These are phyloP conservation scores for Didymella exigua DNA, from an alignment of 2,329 filamentous ascomycete genomes.

Conservation along the genomic window DNA sequence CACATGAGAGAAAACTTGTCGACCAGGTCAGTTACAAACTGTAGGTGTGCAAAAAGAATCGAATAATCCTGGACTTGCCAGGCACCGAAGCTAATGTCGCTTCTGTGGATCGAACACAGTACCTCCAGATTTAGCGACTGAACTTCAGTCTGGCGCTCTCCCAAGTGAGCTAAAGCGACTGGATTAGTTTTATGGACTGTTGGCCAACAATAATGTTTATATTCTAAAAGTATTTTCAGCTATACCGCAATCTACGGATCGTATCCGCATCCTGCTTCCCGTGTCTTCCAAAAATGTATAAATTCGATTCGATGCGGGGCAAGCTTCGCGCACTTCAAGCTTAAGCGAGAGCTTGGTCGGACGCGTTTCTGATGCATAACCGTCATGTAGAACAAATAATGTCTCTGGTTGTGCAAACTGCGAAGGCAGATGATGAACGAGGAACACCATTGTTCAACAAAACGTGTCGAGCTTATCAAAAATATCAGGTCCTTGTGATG, in stretches of 20 bases:
- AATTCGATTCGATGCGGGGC: not conserved
- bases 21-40: no score
- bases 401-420: no score
- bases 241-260: no score
- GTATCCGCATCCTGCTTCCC: no score
- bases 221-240: no score
- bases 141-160: slow-evolving; percentile 43
- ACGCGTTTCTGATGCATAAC: not conserved
- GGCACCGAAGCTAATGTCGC: slow-evolving; percentile 29
- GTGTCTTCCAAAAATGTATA: no score
- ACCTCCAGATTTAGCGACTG: slow-evolving; percentile 40
- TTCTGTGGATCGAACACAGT: slow-evolving; percentile 41
- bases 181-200: slow-evolving; percentile 15
- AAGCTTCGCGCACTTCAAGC: not conserved
- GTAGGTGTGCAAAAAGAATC: slow-evolving; percentile 17
- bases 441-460: no score
- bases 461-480: not conserved
- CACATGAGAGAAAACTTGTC: no score
- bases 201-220: not conserved
- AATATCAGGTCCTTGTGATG: not conserved
- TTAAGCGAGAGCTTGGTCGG: not conserved
- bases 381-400: not conserved
- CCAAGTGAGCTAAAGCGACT: slow-evolving; percentile 41
- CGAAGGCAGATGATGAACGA: no score
- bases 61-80: slow-evolving; percentile 7